Base-by-base conservation (phyloP, 1,284 basidiomycete species). In the Apiotrichum veenhuisii region DNA sequence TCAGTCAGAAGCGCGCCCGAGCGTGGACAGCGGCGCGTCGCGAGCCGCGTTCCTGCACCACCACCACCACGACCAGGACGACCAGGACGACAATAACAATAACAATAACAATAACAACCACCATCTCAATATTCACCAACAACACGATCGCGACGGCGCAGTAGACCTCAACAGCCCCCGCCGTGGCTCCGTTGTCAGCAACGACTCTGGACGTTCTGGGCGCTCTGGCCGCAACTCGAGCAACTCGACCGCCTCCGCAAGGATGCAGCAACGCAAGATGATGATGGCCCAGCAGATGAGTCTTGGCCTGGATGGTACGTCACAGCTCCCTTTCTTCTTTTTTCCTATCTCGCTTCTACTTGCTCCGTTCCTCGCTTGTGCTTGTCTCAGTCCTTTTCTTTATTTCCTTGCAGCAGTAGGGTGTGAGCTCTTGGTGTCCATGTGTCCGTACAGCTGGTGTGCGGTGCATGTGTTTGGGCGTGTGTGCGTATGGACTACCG, bases 281-380 rank as follows among this genome's bases (percentile, higher is more conserved):
- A 55, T 54, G 44, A 55, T 57, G 42, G 58, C 57, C 27, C 59
- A 61, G 30, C 57, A 58, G 5, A 44, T 54, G 36, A 68, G 65
- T 48, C 36, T 74, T 15, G 72, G 71, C 23, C 54, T 74, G 7
- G 71, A 74, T 57, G 69, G 72, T 74, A 57, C 57, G 72, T 67
- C 20, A 42, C 38, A 18, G 20, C n/a, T n/a, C 10, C 9, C 34
- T 18, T 8, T 37, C 41, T 25, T 20, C 14, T 14, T 33, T 33
- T 26, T 30, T 40, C 15, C 8, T 18, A 33, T 27, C 45, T 46
- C 22, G 34, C 20, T 43, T 15, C 15, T 9, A 20, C 26, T 17
- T 22, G 34, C 25, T n/a, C n/a, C 2, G 22, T 17, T 43, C 7
- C 40, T 3, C 46, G 36, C 40, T 27, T 37, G 23, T 40, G 30